phyloP scores from a whole-genome alignment of 2,329 filamentous ascomycete species.

The Chrysoporthe cubensis region DNA sequence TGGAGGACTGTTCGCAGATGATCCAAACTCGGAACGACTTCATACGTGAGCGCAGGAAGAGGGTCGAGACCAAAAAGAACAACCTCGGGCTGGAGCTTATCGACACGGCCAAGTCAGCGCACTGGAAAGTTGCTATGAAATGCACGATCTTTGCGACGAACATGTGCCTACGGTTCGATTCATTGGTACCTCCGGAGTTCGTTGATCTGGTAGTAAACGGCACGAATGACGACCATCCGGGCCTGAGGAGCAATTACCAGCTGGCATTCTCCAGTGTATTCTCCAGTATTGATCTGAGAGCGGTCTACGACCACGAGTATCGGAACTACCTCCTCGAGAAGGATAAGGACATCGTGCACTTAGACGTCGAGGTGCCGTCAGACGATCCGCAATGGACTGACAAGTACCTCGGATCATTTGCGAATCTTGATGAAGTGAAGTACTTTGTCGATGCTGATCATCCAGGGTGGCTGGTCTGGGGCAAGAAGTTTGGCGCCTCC shows the following conservation, averaged over 20 bases:
- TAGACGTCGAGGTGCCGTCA: slow-evolving; percentile 73
- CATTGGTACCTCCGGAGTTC: slow-evolving; percentile 78
- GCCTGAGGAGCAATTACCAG: slow-evolving; percentile 78
- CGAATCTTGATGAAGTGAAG: slow-evolving; percentile 69
- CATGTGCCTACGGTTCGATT: slow-evolving; percentile 88
- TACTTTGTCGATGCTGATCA: slow-evolving; percentile 93
- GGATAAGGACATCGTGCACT: slow-evolving; percentile 76
- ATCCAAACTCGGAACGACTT: slow-evolving; percentile 72
- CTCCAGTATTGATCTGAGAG: slow-evolving; percentile 84
- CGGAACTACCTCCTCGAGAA: slow-evolving; percentile 83
- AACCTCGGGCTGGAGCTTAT: slow-evolving; percentile 81
- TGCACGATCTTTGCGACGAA: slow-evolving; percentile 91
- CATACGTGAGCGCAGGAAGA: slow-evolving; percentile 73
- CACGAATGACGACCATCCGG: slow-evolving; percentile 88
- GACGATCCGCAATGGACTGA: slow-evolving; percentile 79
- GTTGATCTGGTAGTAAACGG: slow-evolving; percentile 82
- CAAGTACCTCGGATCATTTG: slow-evolving; percentile 78
- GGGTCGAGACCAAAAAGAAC: slow-evolving; percentile 83
- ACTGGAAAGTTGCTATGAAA: slow-evolving; percentile 94
- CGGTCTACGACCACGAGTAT: slow-evolving; percentile 84
- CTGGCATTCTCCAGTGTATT: slow-evolving; percentile 78
- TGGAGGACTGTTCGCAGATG: slow-evolving; percentile 62
- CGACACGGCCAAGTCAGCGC: slow-evolving; percentile 74
- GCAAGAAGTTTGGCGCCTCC: slow-evolving; percentile 81
- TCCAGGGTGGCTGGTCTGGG: slow-evolving; percentile 96